A percentile compares a stretch with the other conserved stretches of the same genome.
Evolutionary conservation across 768 basidiomycete species (phyloP).

Genomic region (Leccinellum rugosiceps): DNA sequence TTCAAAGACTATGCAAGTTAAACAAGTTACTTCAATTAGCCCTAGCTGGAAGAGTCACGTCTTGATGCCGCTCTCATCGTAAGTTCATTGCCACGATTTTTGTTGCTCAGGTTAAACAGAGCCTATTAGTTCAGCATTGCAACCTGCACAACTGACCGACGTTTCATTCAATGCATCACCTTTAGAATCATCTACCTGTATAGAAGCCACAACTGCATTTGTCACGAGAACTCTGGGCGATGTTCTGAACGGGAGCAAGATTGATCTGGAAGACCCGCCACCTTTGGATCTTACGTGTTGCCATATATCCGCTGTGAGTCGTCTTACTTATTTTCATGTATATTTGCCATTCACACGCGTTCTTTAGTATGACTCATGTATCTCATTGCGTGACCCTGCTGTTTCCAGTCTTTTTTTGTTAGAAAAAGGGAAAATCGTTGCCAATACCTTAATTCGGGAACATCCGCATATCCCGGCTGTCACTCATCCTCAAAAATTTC

Average conservation of each 20-base stretch:
- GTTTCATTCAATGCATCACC: slow-evolving; percentile 41
- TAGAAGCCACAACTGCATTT: slow-evolving; percentile 46
- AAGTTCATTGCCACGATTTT: slow-evolving; percentile 25
- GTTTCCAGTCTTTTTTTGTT: slow-evolving; percentile 46
- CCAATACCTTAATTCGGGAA: slow-evolving; percentile 34
- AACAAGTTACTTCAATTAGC: slow-evolving; percentile 63
- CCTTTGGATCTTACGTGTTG: slow-evolving; percentile 50
- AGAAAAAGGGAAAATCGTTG: slow-evolving; percentile 43
- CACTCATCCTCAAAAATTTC: slow-evolving; percentile 63
- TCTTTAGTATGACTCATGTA: slow-evolving; percentile 10
- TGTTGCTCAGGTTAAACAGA: slow-evolving; percentile 3
- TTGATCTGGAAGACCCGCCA: slow-evolving; percentile 46
- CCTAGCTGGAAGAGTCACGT: slow-evolving; percentile 61
- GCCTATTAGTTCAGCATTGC: slow-evolving; percentile 39
- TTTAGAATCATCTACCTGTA: slow-evolving; percentile 36
- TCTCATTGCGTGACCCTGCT: slow-evolving; percentile 20
- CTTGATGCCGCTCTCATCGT: slow-evolving; percentile 40
- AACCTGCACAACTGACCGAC: slow-evolving; percentile 47
- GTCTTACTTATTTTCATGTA: not conserved
- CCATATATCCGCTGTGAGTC: slow-evolving; percentile 45
- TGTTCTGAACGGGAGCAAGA: slow-evolving; percentile 47
- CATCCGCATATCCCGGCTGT: slow-evolving; percentile 57
- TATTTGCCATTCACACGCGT: not conserved
- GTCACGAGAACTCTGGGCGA: slow-evolving; percentile 47
- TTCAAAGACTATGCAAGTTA: slow-evolving; percentile 42